These are phyloP conservation scores for Eimeria acervulina DNA, from an alignment of 169 alveolate genomes.

Conservation along the genomic window DNA sequence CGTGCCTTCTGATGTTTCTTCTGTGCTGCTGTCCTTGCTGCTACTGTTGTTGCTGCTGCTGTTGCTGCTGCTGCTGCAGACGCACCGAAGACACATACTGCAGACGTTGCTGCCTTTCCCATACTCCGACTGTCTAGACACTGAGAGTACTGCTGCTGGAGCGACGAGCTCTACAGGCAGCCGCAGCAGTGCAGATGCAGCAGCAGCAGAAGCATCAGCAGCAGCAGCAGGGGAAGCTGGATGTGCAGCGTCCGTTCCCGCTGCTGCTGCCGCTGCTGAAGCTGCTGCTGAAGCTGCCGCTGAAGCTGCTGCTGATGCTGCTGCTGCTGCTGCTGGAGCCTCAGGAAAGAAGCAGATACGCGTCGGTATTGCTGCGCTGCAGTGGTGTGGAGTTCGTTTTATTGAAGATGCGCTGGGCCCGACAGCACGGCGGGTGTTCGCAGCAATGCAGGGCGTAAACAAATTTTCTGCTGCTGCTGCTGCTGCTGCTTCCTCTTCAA, in stretches of 20 bases:
- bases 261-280: slow-evolving; percentile 18
- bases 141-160: not conserved
- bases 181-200: not conserved
- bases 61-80: slow-evolving; percentile 35
- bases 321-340: not conserved
- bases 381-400: not conserved
- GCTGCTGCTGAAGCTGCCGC: no score
- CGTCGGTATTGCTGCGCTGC: slow-evolving; percentile 18
- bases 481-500: not conserved
- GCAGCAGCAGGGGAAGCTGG: not conserved
- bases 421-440: slow-evolving; percentile 8
- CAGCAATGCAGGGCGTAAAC: slow-evolving; percentile 22
- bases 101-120: slow-evolving; percentile 16
- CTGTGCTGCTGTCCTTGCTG: slow-evolving; percentile 13
- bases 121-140: not conserved
- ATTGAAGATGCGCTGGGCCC: slow-evolving; percentile 40
- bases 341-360: slow-evolving; percentile 1
- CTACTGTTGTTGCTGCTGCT: not conserved
- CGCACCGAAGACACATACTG: slow-evolving; percentile 26
- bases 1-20: not conserved
- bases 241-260: not conserved
- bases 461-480: not conserved
- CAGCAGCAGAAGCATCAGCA: not conserved
- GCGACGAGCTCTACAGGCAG: slow-evolving; percentile 1
- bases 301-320: not conserved